Conservation (phyloP, 305 asterid genomes). For the Andrographis paniculata region DNA sequence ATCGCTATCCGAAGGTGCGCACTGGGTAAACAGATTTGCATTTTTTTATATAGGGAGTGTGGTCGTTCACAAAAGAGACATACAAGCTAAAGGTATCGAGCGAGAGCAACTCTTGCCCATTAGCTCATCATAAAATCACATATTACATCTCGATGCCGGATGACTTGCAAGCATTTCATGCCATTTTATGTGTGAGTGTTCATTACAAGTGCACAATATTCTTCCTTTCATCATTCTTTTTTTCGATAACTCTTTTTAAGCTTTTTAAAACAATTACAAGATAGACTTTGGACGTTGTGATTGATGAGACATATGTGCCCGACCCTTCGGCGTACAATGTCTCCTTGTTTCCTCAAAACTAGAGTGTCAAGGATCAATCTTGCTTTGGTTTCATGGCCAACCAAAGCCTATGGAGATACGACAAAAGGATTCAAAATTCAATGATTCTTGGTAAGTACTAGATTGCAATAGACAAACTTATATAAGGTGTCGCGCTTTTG, state of each 20-base stretch:
- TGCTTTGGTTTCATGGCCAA: constrained; percentile 70
- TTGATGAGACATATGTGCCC: constrained; percentile 57
- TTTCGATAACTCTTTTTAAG: background rate
- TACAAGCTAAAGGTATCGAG: constrained; percentile 93
- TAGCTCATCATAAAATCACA: constrained; percentile 23
- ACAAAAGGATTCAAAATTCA: constrained; percentile 55
- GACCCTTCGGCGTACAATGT: constrained; percentile 47
- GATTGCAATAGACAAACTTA: no score
- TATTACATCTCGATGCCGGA: constrained; percentile 66
- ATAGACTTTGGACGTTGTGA: constrained; percentile 87
- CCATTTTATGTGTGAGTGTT: constrained; percentile 68
- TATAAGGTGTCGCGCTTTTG: no score
- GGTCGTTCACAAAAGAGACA: constrained; percentile 77
- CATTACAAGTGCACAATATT: background rate
- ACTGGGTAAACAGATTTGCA: no score
- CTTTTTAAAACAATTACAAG: constrained; percentile 6
- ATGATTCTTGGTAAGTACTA: constrained; percentile 44
- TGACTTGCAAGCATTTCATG: constrained; percentile 77
- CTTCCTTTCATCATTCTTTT: background rate
- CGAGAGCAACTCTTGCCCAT: no score
- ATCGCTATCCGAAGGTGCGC: no score
- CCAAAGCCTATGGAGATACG: constrained; percentile 89
- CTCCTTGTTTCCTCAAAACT: constrained; percentile 54
- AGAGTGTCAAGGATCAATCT: constrained; percentile 59
- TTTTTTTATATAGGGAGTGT: constrained; percentile 71